Base-by-base conservation (phyloP, 345 rosid genomes). In the Clausena lansium region DNA sequence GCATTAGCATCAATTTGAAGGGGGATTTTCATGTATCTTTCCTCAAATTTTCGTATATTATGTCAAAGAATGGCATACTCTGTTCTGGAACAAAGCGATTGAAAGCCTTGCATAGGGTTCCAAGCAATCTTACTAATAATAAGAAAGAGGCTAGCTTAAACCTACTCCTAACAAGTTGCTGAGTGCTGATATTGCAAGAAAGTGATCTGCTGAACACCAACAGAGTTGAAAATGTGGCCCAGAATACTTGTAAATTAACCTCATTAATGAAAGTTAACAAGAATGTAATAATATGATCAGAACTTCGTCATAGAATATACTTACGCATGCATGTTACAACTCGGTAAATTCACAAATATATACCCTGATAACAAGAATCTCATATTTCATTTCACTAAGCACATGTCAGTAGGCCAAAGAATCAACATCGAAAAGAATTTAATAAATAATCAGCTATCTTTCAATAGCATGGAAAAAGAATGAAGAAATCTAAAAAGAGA, bases 161-260 rank as follows among this genome's bases (percentile, higher is more conserved):
- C 24, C 8, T 19, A 54, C 20, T 54, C n/a, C 9, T 54, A 54
- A 20, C 59, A 54, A 54, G 59, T 54, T 54, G n/a, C 24, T 54
- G 24, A 54, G 24, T 19, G 50, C 50, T 0, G 0, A 45, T 61
- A 30, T 47, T 30, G 45, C 41, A 63, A 47, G 45, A 47, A 9
- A 28, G 41, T 9, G 38, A 74, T 74, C 54, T 19, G 10, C 58
- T 19, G 6, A 74, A 60, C 20, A 28, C 55, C 38, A 45, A n/a
- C 66, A 58, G 76, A 36, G 15, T 35, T 73, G 54, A 41, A 32
- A 58, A 58, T 27, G 45, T 39, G 38, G 67, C 55, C 59, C 77
- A 9, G 59, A 61, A 22, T 52, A 38, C 28, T 28, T 17, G 6
- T 60, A 36, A 39, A 25, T 25, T 6, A 11, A 10, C 30, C 64